Conservation (phyloP, 139 green algal species). For the Diplosphaera chodatii region DNA sequence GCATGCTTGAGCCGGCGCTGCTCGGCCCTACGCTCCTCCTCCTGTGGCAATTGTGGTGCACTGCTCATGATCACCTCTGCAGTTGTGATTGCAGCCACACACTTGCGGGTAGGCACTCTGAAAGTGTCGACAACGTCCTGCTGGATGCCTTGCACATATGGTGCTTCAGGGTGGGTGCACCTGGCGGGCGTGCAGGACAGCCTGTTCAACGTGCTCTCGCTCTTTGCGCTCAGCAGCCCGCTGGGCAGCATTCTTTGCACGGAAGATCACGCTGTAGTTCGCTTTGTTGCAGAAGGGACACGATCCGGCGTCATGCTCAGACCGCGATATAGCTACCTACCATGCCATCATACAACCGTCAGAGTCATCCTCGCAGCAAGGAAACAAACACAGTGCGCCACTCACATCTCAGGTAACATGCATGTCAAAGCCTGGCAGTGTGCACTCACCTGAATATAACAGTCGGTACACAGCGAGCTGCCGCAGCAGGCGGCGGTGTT, state of each 20-base stretch:
- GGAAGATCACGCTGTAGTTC: constrained; percentile 2
- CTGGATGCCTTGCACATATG: too few relatives aligned
- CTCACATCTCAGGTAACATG: too few relatives aligned
- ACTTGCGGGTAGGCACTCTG: too few relatives aligned
- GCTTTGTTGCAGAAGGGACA: constrained; percentile 19
- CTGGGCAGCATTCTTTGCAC: background rate
- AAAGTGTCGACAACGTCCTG: too few relatives aligned
- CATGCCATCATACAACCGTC: too few relatives aligned
- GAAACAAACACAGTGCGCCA: too few relatives aligned
- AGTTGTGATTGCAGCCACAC: too few relatives aligned
- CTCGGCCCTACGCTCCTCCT: background rate
- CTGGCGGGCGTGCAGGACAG: background rate
- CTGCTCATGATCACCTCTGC: too few relatives aligned
- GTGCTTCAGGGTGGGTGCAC: too few relatives aligned
- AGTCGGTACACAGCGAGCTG: constrained; percentile 60
- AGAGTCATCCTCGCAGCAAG: too few relatives aligned
- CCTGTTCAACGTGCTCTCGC: background rate
- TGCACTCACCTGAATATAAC: constrained; percentile 35
- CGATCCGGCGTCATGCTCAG: background rate
- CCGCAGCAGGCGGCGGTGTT: constrained; percentile 53
- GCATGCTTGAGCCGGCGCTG: background rate
- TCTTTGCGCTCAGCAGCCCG: background rate
- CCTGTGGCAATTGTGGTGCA: too few relatives aligned
- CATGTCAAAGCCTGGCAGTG: too few relatives aligned
- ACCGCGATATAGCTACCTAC: background rate